Evolutionary conservation across 495 filamentous ascomycete species (phyloP).

Genomic region (Tuber melanosporum): DNA sequence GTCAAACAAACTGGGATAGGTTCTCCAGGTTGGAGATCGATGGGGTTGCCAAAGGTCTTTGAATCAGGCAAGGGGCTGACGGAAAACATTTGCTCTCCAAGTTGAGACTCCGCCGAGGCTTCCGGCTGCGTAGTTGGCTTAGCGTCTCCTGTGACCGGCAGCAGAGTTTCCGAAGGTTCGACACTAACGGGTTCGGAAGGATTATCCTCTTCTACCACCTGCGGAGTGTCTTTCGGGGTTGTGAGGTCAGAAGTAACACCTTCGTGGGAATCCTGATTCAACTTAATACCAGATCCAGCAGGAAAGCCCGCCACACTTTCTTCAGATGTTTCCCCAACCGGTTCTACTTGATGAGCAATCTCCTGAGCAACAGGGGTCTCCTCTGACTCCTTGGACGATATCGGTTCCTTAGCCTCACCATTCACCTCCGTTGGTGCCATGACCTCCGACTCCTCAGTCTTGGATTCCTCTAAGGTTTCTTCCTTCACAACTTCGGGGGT

Average conservation of each 20-base stretch:
- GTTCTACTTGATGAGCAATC: background rate
- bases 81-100: constrained; percentile 49
- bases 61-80: constrained; percentile 73
- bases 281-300: constrained; percentile 56
- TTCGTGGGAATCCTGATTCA: constrained; percentile 78
- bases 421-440: background rate
- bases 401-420: constrained; percentile 8
- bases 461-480: background rate
- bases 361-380: background rate
- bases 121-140: constrained; percentile 6
- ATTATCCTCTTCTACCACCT: constrained; percentile 53
- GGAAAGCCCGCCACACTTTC: constrained; percentile 17
- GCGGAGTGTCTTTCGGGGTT: background rate
- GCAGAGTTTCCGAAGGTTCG: background rate
- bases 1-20: constrained; percentile 53
- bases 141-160: constrained; percentile 3
- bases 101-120: background rate
- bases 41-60: constrained; percentile 67
- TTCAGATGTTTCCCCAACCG: background rate
- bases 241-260: constrained; percentile 45
- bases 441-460: background rate
- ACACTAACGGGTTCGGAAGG: constrained; percentile 71
- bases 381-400: background rate
- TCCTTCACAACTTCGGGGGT: background rate
- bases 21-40: constrained; percentile 68